Evolutionary conservation across 768 basidiomycete genomes (phyloP), one percentile per base, ranked within the genome.

Genomic region (Podaxis pistillaris): DNA sequence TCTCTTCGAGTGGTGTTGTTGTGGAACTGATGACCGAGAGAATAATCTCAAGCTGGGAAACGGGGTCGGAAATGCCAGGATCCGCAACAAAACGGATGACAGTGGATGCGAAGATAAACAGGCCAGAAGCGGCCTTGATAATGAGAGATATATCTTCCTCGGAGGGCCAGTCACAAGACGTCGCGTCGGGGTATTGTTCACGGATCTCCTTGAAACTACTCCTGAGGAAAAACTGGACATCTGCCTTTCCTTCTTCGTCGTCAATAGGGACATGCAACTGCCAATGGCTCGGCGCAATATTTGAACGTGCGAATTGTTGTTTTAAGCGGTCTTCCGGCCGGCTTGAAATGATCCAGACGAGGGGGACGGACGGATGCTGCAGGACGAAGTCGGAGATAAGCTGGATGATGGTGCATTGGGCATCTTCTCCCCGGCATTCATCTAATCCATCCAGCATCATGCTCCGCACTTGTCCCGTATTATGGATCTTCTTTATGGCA

Each of bases 361-460:
- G 28, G 1, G 69, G 66, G 15, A 68, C 51, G 1, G 33, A 13
- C 11, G 30, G 47, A 2, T 11, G 6, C 7, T 52, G 24, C 0
- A 64, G 9, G 0, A 63, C 40, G 28, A 28, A 46, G 9, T 47
- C 44, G 0, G 19, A 49, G 5, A 73, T 61, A 11, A 55, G 30
- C 1, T 40, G 28, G 7, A 73, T 56, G 30, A 73, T 50, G 11
- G 60, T 49, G 8, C 22, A 40, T 26, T 70, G 71, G 0, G 55
- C 30, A 22, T 59, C 47, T 4, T 57, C n/a, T 0, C 36, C 62
- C 1, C 63, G 49, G 19, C 72, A 72, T 57, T 72, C 73, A 47
- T 74, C 73, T 1, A 74, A 60, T 2, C 71, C 72, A 55, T 74
- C 73, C 24, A 58, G 11, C 15, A 58, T 72, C 65, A 22, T 70